Evolutionary conservation across 2,329 filamentous ascomycete species (phyloP).

Genomic region (Ascochyta clinopodiicola): DNA sequence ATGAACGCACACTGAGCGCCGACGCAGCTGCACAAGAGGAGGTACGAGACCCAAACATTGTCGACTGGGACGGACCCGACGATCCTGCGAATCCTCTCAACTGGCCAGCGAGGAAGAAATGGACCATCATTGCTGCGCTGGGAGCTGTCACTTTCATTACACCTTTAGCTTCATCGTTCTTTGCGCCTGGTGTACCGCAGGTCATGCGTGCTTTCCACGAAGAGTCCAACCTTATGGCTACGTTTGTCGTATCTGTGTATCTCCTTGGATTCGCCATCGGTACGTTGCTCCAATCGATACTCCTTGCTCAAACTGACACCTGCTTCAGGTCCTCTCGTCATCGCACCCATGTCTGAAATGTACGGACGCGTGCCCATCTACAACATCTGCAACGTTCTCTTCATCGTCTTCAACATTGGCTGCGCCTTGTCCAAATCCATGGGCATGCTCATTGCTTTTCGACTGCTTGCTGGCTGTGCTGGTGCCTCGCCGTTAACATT

Average conservation of each 20-base stretch:
- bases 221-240: slow-evolving; percentile 38
- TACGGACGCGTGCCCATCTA: slow-evolving; percentile 45
- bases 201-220: slow-evolving; percentile 44
- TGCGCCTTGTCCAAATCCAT: slow-evolving; percentile 46
- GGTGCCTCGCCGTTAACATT: slow-evolving; percentile 45
- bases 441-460: slow-evolving; percentile 49
- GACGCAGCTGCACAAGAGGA: slow-evolving; percentile 16
- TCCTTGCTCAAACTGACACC: background rate
- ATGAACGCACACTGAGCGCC: slow-evolving; percentile 31
- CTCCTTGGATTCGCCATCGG: slow-evolving; percentile 47
- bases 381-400: slow-evolving; percentile 54
- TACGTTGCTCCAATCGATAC: background rate
- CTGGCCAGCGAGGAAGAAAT: slow-evolving; percentile 47
- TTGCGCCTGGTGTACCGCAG: slow-evolving; percentile 68
- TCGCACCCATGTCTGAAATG: slow-evolving; percentile 48
- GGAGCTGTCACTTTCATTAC: slow-evolving; percentile 48
- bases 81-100: slow-evolving; percentile 51
- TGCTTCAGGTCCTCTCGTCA: slow-evolving; percentile 40
- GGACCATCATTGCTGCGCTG: slow-evolving; percentile 44
- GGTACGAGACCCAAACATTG: slow-evolving; percentile 35
- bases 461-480: slow-evolving; percentile 45
- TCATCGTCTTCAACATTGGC: slow-evolving; percentile 58
- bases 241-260: slow-evolving; percentile 50
- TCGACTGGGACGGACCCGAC: slow-evolving; percentile 46
- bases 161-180: slow-evolving; percentile 48